Base-by-base conservation (phyloP, 306 rosid species). In the Canavalia gladiata region DNA sequence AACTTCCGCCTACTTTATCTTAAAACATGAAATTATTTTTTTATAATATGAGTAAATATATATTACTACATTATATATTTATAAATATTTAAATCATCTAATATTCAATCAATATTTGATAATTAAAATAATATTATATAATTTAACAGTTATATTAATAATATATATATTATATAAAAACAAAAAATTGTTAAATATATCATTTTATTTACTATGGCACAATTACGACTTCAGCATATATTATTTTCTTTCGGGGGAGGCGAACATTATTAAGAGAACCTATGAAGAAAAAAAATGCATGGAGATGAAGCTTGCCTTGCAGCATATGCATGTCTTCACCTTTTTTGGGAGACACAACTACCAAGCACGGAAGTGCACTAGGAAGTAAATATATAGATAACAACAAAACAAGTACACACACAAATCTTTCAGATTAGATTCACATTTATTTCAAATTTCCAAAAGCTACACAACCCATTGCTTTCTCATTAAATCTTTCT, bases 401-500 rank as follows among this genome's bases (percentile, higher is more conserved):
- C 31, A 28, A 37, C 56, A 35, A 52, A 30, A 45, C 2, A 51
- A 30, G 3, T 2, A 9, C 66, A 35, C 68, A 9, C 66, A 35
- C 68, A 8, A 45, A 72, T 35, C 52, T 73, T 31, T 76, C 34
- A 62, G 56, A 7, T 56, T 63, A 81, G 62, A 64, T 86, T 31
- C 39, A 82, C 76, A 63, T 62, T 69, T 43, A 83, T 65, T 81
- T 83, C 83, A 79, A 69, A 68, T 70, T 82, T 63, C n/a, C 4
- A 64, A 89, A 86, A 84, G 88, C 59, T 43, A 57, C 82, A 18
- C 70, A 58, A 55, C 55, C 80, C 81, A 52, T 56, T 81, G 66
- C 84, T 79, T 77, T 82, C 83, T 66, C 87, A 75, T 83, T 50
- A 86, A 78, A 59, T 12, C 28, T 60, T 67, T 79, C 89, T 47